Percentiles rank a stretch among this genome's conserved stretches.
These are phyloP conservation scores for Backusella circina DNA, from an alignment of 192 early-diverging fungal species.

Conservation along the genomic window DNA sequence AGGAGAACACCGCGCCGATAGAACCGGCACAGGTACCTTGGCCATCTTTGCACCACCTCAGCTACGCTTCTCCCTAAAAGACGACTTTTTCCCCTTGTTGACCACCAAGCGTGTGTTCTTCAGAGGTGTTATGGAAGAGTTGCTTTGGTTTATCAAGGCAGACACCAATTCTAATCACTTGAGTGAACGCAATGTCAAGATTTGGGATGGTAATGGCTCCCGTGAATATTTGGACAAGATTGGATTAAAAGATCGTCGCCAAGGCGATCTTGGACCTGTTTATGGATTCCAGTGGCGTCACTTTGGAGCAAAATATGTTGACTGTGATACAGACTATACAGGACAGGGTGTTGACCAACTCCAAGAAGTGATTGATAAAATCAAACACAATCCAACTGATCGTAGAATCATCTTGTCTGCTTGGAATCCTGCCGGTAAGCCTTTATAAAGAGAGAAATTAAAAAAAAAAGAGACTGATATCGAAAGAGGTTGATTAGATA, in stretches of 20 bases:
- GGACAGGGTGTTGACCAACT: conserved; percentile 95
- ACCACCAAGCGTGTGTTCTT: conserved; percentile 96
- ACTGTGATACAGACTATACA: conserved; percentile 82
- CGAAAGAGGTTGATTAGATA: conserved; percentile 44
- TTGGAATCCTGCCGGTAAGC: conserved; percentile 93
- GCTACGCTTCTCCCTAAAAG: conserved; percentile 76
- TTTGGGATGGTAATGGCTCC: conserved; percentile 91
- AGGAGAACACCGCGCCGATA: conserved; percentile 77
- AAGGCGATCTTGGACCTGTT: conserved; percentile 91
- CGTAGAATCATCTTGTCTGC: conserved; percentile 92
- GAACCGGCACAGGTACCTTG: conserved; percentile 86
- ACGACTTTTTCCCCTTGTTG: conserved; percentile 80
- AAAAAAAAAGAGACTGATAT: neutral
- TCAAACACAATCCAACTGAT: conserved; percentile 82
- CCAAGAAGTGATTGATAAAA: conserved; percentile 78
- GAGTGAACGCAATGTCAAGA: conserved; percentile 69
- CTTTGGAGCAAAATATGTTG: conserved; percentile 90
- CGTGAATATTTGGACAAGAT: conserved; percentile 85
- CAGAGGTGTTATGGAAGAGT: conserved; percentile 88
- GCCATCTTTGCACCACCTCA: conserved; percentile 85
- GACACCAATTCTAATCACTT: conserved; percentile 82
- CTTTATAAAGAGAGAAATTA: neutral
- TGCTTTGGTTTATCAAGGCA: conserved; percentile 93
- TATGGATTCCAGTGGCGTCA: conserved; percentile 99
- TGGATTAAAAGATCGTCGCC: conserved; percentile 68